These are phyloP conservation scores for Coniosporium tulheliwenetii DNA, from an alignment of 2,329 filamentous ascomycete species.

Conservation along the genomic window DNA sequence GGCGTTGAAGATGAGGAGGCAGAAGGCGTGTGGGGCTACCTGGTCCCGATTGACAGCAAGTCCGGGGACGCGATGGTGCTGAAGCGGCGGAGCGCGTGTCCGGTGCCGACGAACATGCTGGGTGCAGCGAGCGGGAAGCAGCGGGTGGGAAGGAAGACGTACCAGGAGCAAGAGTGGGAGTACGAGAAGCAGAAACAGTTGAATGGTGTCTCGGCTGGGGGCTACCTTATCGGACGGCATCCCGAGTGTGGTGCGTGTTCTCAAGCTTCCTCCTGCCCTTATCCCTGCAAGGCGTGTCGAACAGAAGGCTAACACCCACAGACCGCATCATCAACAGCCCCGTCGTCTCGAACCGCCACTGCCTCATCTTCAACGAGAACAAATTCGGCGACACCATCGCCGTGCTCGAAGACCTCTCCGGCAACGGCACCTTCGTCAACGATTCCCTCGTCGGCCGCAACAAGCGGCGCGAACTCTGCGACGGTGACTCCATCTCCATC, in stretches of 20 bases:
- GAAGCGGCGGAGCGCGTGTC: slow-evolving; percentile 57
- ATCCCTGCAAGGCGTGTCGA: too few species aligned
- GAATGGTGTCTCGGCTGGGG: slow-evolving; percentile 51
- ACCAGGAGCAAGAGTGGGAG: slow-evolving; percentile 45
- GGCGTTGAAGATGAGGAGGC: slow-evolving; percentile 72
- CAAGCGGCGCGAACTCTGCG: slow-evolving; percentile 72
- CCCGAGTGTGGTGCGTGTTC: slow-evolving; percentile 68
- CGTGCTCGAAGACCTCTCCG: slow-evolving; percentile 82
- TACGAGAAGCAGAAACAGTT: slow-evolving; percentile 35
- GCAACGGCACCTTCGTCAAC: slow-evolving; percentile 93
- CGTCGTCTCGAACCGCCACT: slow-evolving; percentile 78
- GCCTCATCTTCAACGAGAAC: slow-evolving; percentile 49
- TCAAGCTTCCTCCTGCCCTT: slow-evolving; percentile 1
- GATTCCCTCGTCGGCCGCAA: slow-evolving; percentile 84
- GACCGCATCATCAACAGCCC: slow-evolving; percentile 54
- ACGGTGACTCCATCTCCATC: slow-evolving; percentile 82
- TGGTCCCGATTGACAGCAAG: slow-evolving; percentile 63
- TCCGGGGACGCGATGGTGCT: slow-evolving; percentile 59
- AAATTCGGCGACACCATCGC: slow-evolving; percentile 44
- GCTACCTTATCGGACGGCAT: slow-evolving; percentile 85
- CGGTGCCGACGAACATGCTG: slow-evolving; percentile 30
- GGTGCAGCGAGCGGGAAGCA: slow-evolving; percentile 24
- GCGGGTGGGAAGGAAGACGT: slow-evolving; percentile 32
- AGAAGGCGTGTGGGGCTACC: slow-evolving; percentile 90
- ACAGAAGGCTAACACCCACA: slow-evolving; percentile 28